Conservation (phyloP, 2,329 filamentous ascomycete genomes). For the Niveomyces coronatus region DNA sequence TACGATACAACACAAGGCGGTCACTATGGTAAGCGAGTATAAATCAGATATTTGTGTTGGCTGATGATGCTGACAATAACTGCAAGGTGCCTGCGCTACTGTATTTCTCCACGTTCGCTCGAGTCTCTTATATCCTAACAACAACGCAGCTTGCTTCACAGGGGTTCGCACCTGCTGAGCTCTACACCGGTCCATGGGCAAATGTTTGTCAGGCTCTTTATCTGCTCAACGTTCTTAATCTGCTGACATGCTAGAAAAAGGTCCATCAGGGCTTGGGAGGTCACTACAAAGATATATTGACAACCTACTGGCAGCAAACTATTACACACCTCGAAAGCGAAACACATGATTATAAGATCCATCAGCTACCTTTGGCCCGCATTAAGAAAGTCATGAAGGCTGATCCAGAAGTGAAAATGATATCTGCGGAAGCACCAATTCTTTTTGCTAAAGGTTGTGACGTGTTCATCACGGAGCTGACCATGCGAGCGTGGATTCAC, state of each 20-base stretch:
- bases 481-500: constrained; percentile 99
- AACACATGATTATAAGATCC: constrained; percentile 95
- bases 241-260: constrained; percentile 32
- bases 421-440: constrained; percentile 94
- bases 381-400: constrained; percentile 99
- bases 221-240: background rate
- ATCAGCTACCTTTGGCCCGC: constrained; percentile 90
- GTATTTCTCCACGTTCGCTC: constrained; percentile 20
- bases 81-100: constrained; percentile 36
- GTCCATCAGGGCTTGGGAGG: constrained; percentile 92
- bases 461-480: constrained; percentile 97
- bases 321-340: constrained; percentile 93
- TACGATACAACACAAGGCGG: constrained; percentile 67
- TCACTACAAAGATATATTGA: constrained; percentile 91
- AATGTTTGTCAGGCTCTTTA: constrained; percentile 52
- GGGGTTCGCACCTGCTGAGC: constrained; percentile 83
- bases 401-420: constrained; percentile 99
- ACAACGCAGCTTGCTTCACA: constrained; percentile 64
- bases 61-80: constrained; percentile 15
- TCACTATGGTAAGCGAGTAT: constrained; percentile 57
- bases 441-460: constrained; percentile 97
- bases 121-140: constrained; percentile 18
- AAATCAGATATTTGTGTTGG: background rate
- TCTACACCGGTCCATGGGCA: constrained; percentile 90
- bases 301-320: constrained; percentile 98